These are phyloP conservation scores for Mycena vulgaris DNA, from an alignment of 768 basidiomycete genomes.

Conservation along the genomic window DNA sequence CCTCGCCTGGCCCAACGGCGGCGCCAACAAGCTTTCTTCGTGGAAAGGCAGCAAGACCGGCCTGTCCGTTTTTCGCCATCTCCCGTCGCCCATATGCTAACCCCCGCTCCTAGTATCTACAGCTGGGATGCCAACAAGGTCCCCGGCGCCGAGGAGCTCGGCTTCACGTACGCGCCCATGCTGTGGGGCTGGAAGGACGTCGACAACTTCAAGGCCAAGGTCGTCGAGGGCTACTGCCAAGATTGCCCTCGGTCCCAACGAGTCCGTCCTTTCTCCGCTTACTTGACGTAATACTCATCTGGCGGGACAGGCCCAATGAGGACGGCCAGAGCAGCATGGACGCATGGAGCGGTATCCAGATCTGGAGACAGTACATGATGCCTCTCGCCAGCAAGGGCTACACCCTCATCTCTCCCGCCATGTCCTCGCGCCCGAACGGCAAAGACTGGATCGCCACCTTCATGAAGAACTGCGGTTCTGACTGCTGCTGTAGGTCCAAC, in stretches of 20 bases:
- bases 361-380: constrained; percentile 76
- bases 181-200: constrained; percentile 76
- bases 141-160: constrained; percentile 55
- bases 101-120: constrained; percentile 60
- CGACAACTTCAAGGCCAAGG: constrained; percentile 60
- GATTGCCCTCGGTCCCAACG: constrained; percentile 76
- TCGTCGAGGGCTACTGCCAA: constrained; percentile 68
- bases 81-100: not conserved
- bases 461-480: constrained; percentile 65
- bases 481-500: constrained; percentile 66
- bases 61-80: constrained; percentile 51
- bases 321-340: constrained; percentile 72
- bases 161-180: constrained; percentile 75
- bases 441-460: constrained; percentile 58
- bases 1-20: constrained; percentile 77
- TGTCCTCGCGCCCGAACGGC: constrained; percentile 73
- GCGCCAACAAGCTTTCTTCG: constrained; percentile 62
- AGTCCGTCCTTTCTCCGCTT: constrained; percentile 62
- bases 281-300: not conserved
- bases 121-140: constrained; percentile 76
- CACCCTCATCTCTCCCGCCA: constrained; percentile 74
- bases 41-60: constrained; percentile 64
- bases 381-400: constrained; percentile 73
- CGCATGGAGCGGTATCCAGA: constrained; percentile 60
- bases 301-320: constrained; percentile 74